phyloP scores from a whole-genome alignment of 352 stramenopile species.

The Discostella stelligera region DNA sequence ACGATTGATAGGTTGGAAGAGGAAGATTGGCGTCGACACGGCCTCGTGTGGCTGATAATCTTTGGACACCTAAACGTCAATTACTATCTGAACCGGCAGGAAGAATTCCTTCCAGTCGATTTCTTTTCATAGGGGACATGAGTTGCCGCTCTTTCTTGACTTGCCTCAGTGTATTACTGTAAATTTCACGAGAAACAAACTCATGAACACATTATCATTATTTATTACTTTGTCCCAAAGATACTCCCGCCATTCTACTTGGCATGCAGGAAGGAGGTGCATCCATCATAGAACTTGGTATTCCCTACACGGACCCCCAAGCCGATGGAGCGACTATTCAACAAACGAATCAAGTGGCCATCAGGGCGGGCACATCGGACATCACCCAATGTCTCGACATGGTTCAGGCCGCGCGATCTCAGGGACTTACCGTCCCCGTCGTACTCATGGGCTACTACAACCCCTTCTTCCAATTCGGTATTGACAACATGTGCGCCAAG shows the following conservation, averaged over 20 bases:
- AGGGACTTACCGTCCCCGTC: constrained; percentile 92
- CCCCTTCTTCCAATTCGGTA: constrained; percentile 95
- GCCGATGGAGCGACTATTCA: constrained; percentile 98
- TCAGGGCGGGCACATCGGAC: constrained; percentile 90
- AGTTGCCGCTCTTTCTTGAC: no score
- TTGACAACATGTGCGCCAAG: constrained; percentile 89
- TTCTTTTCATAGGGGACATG: no score
- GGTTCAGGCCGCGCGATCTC: constrained; percentile 83
- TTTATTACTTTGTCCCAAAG: constrained; percentile 74
- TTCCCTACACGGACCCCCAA: constrained; percentile 98
- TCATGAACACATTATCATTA: neutral
- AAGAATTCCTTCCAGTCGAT: no score
- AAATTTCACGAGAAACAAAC: no score
- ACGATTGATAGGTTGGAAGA: neutral
- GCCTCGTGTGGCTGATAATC: no score
- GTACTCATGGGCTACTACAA: constrained; percentile 99
- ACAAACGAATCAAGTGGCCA: constrained; percentile 91
- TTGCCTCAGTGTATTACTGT: no score
- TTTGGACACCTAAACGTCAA: no score
- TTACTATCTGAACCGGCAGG: no score
- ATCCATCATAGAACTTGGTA: constrained; percentile 95
- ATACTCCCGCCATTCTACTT: constrained; percentile 95
- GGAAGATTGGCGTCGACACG: neutral
- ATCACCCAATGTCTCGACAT: constrained; percentile 91
- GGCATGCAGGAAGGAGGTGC: constrained; percentile 93